Evolutionary conservation across 2,329 filamentous ascomycete species (phyloP).

Genomic region (Scorias spongiosa): DNA sequence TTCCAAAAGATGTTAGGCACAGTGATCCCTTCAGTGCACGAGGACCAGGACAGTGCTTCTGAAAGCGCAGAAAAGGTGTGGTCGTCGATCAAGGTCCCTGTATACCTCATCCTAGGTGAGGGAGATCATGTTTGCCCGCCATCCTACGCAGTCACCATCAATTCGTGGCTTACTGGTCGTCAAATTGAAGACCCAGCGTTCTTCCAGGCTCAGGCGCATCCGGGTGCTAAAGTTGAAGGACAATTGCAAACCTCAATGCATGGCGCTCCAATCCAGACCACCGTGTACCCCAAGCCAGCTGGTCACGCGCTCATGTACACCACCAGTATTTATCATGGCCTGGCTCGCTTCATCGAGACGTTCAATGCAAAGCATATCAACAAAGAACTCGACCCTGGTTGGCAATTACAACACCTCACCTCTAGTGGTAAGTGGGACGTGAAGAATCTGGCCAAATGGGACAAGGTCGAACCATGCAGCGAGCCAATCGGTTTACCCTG

Average conservation of each 20-base stretch:
- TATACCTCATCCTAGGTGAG: constrained; percentile 66
- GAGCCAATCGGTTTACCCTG: constrained; percentile 18
- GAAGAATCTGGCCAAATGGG: constrained; percentile 90
- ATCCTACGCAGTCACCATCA: constrained; percentile 54
- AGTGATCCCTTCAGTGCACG: constrained; percentile 11
- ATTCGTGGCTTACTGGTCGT: constrained; percentile 20
- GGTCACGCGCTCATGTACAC: constrained; percentile 76
- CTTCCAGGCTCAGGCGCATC: not conserved
- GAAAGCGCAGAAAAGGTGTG: constrained; percentile 46
- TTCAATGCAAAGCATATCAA: constrained; percentile 67
- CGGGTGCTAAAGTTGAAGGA: not conserved
- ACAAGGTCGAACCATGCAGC: constrained; percentile 62
- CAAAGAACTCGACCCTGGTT: constrained; percentile 62
- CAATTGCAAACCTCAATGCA: not conserved
- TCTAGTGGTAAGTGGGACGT: constrained; percentile 95
- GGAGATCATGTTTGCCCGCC: constrained; percentile 63
- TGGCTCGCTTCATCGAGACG: constrained; percentile 68
- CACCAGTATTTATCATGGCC: constrained; percentile 55
- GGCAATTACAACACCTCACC: constrained; percentile 81
- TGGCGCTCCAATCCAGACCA: constrained; percentile 29
- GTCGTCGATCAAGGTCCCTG: constrained; percentile 55
- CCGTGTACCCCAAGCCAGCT: constrained; percentile 59
- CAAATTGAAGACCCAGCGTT: constrained; percentile 2
- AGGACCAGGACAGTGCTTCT: constrained; percentile 34
- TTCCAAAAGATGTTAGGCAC: constrained; percentile 59